phyloP scores from a whole-genome alignment of 306 rosid species.

The Cicer judaicum region DNA sequence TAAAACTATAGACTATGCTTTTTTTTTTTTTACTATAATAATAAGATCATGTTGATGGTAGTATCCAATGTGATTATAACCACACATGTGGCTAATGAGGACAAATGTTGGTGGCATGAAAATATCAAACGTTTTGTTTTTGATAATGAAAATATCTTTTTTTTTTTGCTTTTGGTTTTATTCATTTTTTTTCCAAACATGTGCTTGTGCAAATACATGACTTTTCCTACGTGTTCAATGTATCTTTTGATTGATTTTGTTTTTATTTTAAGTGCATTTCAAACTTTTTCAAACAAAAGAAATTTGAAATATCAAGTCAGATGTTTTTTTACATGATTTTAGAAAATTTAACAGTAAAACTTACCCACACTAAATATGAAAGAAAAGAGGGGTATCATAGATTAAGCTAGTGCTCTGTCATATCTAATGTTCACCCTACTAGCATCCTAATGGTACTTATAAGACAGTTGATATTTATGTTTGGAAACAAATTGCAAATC shows the following conservation, averaged over 20 bases:
- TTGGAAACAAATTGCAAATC: not conserved
- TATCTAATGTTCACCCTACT: too few species aligned
- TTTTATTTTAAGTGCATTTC: not conserved
- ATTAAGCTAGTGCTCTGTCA: too few species aligned
- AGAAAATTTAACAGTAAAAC: too few species aligned
- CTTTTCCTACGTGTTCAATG: not conserved
- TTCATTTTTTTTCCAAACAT: not conserved
- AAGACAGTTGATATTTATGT: too few species aligned
- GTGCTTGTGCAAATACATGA: not conserved
- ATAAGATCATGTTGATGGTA: not conserved
- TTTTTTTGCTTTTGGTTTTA: conserved; percentile 1
- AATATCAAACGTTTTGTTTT: too few species aligned
- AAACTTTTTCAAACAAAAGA: not conserved
- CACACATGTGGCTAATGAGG: conserved; percentile 20
- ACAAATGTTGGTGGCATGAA: not conserved
- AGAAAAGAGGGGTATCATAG: too few species aligned
- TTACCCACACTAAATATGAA: too few species aligned
- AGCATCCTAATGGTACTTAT: too few species aligned
- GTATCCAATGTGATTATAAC: not conserved
- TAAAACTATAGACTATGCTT: not conserved
- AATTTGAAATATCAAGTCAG: not conserved
- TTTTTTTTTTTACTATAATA: not conserved
- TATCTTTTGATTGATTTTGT: not conserved
- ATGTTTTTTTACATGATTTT: not conserved
- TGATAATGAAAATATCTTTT: conserved; percentile 1